Conservation (phyloP, 257 asterid genomes). For the Rauvolfia tetraphylla region DNA sequence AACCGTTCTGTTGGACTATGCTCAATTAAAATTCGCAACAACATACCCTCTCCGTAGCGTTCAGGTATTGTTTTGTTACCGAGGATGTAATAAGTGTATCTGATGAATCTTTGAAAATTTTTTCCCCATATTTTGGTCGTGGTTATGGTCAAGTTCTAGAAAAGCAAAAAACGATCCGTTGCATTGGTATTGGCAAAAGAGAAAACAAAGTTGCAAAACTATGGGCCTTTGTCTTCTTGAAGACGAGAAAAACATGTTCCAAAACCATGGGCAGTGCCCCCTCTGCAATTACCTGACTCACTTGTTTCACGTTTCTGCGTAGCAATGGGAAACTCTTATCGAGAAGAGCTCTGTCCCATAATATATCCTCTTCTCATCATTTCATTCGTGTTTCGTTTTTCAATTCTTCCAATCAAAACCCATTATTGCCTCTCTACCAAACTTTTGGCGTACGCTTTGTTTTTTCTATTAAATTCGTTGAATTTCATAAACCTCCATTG, state of each 20-base stretch:
- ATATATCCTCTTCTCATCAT: too few relatives aligned
- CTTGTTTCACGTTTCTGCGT: too few relatives aligned
- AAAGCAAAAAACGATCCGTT: background rate
- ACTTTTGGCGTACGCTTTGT: background rate
- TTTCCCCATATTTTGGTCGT: too few relatives aligned
- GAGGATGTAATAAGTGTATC: background rate
- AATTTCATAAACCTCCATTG: background rate
- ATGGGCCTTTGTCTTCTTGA: slow-evolving; percentile 6
- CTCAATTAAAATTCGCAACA: too few relatives aligned
- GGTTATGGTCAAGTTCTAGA: too few relatives aligned
- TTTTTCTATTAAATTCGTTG: too few relatives aligned
- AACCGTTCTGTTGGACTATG: too few relatives aligned
- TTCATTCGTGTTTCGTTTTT: too few relatives aligned
- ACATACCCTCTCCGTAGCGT: too few relatives aligned
- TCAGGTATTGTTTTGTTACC: too few relatives aligned
- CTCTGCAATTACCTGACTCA: slow-evolving; percentile 1
- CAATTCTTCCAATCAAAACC: background rate
- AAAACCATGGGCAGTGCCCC: background rate
- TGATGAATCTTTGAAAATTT: background rate
- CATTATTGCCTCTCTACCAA: background rate
- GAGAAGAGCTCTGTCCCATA: background rate
- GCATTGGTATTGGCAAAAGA: background rate
- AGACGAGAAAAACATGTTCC: background rate
- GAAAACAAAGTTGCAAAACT: background rate
- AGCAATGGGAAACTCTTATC: too few relatives aligned